Conservation (phyloP, 345 rosid species). For the Cardamine occulta region DNA sequence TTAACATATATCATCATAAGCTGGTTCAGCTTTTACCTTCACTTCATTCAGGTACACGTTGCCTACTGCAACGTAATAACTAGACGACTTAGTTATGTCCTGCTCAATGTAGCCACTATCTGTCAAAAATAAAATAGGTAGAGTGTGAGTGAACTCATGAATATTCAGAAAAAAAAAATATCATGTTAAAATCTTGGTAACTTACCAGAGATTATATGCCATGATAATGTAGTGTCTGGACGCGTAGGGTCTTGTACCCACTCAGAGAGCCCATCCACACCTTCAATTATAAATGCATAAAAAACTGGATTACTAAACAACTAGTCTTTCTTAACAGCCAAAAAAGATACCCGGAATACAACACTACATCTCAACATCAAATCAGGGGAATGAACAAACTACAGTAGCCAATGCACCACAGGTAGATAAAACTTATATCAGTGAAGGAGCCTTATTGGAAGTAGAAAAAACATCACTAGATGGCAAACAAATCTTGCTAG, state of each 20-base stretch:
- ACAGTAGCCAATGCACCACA: background rate
- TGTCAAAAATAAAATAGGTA: conserved; percentile 36
- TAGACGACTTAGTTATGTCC: conserved; percentile 65
- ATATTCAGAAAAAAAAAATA: conserved; percentile 13
- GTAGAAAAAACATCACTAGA: background rate
- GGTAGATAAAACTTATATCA: background rate
- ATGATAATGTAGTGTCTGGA: conserved; percentile 80
- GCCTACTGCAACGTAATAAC: conserved; percentile 79
- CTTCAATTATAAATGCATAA: conserved; percentile 54
- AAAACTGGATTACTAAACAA: conserved; percentile 20
- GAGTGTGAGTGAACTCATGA: conserved; percentile 28
- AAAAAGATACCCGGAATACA: background rate
- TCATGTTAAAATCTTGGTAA: conserved; percentile 8
- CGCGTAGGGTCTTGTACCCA: conserved; percentile 88
- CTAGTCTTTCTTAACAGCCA: background rate
- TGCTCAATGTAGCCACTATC: conserved; percentile 72
- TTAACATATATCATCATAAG: background rate
- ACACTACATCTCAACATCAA: conserved; percentile 3
- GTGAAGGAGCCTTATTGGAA: background rate
- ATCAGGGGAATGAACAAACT: background rate
- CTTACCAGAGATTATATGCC: conserved; percentile 81
- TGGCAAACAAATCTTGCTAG: background rate
- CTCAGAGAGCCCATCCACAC: conserved; percentile 75
- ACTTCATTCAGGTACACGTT: conserved; percentile 74
- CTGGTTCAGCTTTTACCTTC: conserved; percentile 57